Evolutionary conservation across 106 monocot genomes (phyloP), one percentile per base, ranked within the genome.

Genomic region (Narthecium ossifragum): DNA sequence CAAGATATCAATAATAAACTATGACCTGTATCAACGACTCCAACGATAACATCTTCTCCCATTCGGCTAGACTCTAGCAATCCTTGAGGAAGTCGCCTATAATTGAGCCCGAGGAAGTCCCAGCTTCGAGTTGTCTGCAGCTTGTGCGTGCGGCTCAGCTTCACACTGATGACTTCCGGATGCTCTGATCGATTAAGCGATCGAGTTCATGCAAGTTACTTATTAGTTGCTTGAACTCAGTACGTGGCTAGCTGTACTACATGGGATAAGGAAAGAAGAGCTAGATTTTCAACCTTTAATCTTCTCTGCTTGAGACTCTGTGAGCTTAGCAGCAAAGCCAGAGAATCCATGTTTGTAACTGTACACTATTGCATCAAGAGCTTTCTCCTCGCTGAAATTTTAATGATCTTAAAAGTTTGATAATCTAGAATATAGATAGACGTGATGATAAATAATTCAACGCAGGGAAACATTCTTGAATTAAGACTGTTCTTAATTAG

Each of bases 41-140:
- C 72, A 13, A 72, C 51, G 22, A 72, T 72, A 4, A 72, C 24
- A 38, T 46, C 72, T 2, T 72, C 72, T 57, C 72, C 72, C 24
- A 32, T 50, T 22, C 64, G 62, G 21, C 54, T 32, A 8, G 64
- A 22, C 11, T 23, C 13, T 48, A 72, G 34, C 1, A 72, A 37
- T 28, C 46, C 57, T 12, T 39, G 13, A 0, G 72, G 61, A n/a
- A n/a, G 5, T 15, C 32, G 31, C 4, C 57, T 5, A 0, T 64
- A 32, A 11, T 31, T 52, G 13, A 78, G 0, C 3, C 78, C 68
- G 4, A 73, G 55, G 31, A 59, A 78, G 18, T 63, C 65, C 76
- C 76, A 82, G 49, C 82, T 82, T 24, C 76, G 48, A 2, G 76
- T 82, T 2, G 81, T 82, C 13, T 69, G 77, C 14, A 53, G 15